A percentile compares a stretch with the other conserved stretches of the same genome.
Conservation (phyloP, 345 rosid species). For the Dimocarpus longan region DNA sequence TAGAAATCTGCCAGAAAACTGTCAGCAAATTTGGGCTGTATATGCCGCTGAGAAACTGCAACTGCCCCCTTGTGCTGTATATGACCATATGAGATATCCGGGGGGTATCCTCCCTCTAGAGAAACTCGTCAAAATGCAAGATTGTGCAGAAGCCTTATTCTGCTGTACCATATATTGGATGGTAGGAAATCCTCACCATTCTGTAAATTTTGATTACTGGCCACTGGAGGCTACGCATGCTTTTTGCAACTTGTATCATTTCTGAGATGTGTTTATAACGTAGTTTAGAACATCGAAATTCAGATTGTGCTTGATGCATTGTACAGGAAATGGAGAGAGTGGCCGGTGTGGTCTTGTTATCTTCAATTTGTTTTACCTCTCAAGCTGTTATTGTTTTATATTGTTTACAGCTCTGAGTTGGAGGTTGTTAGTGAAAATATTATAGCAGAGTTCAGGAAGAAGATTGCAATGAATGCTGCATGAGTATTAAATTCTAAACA, state of each 20-base stretch:
- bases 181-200: not conserved
- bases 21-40: not conserved
- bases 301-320: not conserved
- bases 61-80: not conserved
- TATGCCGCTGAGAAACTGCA: not conserved
- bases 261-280: not conserved
- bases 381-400: too few relatives aligned
- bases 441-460: not conserved
- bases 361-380: not conserved
- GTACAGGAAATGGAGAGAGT: not conserved
- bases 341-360: not conserved
- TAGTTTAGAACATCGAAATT: slow-evolving; percentile 5
- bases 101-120: not conserved
- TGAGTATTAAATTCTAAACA: too few relatives aligned
- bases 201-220: slow-evolving; percentile 24
- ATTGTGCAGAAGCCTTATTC: slow-evolving; percentile 18
- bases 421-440: too few relatives aligned
- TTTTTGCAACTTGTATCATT: not conserved
- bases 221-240: not conserved
- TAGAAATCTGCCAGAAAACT: not conserved
- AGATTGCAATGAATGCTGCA: not conserved
- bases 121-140: not conserved
- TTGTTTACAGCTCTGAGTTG: too few relatives aligned
- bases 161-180: slow-evolving; percentile 8
- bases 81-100: not conserved